Percentiles rank a stretch among this genome's conserved stretches.
These are phyloP conservation scores for Entomortierella beljakovae DNA, from an alignment of 192 early-diverging fungal genomes.

Conservation along the genomic window DNA sequence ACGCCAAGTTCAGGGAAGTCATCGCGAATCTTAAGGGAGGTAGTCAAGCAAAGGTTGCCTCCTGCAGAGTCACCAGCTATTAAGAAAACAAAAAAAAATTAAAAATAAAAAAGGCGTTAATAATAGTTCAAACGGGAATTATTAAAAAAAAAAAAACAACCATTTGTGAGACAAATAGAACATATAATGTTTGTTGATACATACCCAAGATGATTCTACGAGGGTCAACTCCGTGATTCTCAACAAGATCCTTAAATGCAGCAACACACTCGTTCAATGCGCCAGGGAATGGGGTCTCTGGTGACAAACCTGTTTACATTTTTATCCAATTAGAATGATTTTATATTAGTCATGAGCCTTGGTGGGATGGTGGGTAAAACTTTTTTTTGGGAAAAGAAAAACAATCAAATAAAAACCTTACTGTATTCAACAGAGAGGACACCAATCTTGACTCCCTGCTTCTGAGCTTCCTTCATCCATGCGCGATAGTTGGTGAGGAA, in stretches of 20 bases:
- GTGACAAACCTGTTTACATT: conserved; percentile 25
- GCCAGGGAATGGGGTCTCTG: conserved; percentile 33
- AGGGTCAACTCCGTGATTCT: conserved; percentile 31
- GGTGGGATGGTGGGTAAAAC: no score
- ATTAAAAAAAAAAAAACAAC: no score
- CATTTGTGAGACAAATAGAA: neutral
- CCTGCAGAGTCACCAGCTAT: conserved; percentile 53
- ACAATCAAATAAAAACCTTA: no score
- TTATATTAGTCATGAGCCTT: no score
- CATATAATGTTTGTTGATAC: neutral
- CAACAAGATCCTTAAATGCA: conserved; percentile 50
- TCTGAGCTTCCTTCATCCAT: conserved; percentile 45
- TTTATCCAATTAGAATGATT: neutral
- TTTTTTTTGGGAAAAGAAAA: no score
- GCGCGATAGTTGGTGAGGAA: conserved; percentile 32
- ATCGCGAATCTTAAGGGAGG: conserved; percentile 44
- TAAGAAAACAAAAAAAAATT: no score
- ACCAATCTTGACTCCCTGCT: conserved; percentile 37
- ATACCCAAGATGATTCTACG: conserved; percentile 49
- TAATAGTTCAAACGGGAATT: no score
- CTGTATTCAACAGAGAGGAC: conserved; percentile 42
- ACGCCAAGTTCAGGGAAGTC: conserved; percentile 21
- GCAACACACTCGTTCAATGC: conserved; percentile 53
- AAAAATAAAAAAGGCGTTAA: no score
- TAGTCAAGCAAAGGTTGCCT: conserved; percentile 44